Conservation (phyloP, 805 yeast genomes). For the Sungouiozyma intestinalis region DNA sequence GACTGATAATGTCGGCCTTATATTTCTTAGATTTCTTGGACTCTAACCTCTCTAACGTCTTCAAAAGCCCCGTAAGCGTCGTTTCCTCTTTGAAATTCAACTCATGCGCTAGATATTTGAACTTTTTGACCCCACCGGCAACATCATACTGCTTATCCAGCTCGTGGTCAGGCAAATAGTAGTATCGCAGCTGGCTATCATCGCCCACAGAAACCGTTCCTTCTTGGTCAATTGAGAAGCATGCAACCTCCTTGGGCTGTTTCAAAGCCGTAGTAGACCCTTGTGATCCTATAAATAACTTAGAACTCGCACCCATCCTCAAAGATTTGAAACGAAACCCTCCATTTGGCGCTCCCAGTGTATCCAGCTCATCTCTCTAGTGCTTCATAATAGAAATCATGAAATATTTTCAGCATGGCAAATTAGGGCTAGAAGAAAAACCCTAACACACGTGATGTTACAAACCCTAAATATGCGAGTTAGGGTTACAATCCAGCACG, state of each 20-base stretch:
- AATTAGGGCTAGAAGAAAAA: too few relatives aligned
- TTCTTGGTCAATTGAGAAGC: constrained; percentile 51
- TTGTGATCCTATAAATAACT: constrained; percentile 32
- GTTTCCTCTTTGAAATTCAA: constrained; percentile 31
- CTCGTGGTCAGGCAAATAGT: constrained; percentile 67
- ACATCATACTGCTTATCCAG: constrained; percentile 56
- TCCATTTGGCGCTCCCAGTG: too few relatives aligned
- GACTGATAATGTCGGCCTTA: constrained; percentile 60
- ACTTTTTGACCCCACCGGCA: constrained; percentile 50
- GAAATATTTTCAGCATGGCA: too few relatives aligned
- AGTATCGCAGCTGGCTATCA: constrained; percentile 52
- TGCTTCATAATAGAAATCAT: too few relatives aligned
- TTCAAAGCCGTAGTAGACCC: constrained; percentile 59
- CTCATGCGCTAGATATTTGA: constrained; percentile 42
- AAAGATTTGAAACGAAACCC: background rate
- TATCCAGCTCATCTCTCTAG: too few relatives aligned
- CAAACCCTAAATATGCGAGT: too few relatives aligned
- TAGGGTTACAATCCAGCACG: too few relatives aligned
- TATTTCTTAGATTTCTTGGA: constrained; percentile 30
- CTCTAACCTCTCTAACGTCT: constrained; percentile 49
- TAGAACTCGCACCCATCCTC: constrained; percentile 23
- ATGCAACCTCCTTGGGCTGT: constrained; percentile 76
- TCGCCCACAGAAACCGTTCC: constrained; percentile 41
- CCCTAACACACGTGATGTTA: too few relatives aligned
- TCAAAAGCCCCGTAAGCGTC: constrained; percentile 43